Evolutionary conservation across 2,329 filamentous ascomycete species (phyloP).

Genomic region (Sclerotinia minor): DNA sequence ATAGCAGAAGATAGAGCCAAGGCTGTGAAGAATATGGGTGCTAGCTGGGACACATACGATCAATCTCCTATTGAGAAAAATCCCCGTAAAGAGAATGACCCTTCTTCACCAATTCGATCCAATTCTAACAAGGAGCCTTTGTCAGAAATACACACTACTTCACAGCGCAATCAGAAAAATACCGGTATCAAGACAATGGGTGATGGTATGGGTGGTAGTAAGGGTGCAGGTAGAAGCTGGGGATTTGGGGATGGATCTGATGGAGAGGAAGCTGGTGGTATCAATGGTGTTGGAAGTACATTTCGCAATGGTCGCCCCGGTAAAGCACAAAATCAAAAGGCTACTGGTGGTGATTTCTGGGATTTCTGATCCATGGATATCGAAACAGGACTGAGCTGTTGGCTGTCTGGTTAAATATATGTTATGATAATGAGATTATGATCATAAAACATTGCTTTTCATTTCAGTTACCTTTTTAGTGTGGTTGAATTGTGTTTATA

Average conservation of each 20-base stretch:
- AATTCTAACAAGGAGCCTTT: conserved; percentile 12
- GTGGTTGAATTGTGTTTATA: conserved; percentile 3
- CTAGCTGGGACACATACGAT: conserved; percentile 59
- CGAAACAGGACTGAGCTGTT: not conserved
- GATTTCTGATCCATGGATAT: conserved; percentile 38
- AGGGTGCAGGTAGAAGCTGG: conserved; percentile 50
- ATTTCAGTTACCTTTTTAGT: not conserved
- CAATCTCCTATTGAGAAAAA: conserved; percentile 49
- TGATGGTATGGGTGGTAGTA: conserved; percentile 58
- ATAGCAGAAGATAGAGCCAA: conserved; percentile 63
- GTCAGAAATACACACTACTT: conserved; percentile 27
- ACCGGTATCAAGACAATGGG: conserved; percentile 44
- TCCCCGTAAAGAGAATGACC: conserved; percentile 44
- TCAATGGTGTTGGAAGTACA: conserved; percentile 31
- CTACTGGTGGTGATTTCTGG: conserved; percentile 43
- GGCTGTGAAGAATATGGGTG: conserved; percentile 71
- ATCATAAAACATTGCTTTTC: conserved; percentile 10
- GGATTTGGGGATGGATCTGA: conserved; percentile 55
- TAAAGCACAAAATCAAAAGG: conserved; percentile 37
- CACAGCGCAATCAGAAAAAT: conserved; percentile 32
- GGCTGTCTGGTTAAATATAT: not conserved
- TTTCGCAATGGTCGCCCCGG: conserved; percentile 36
- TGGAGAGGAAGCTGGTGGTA: conserved; percentile 43
- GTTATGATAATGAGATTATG: conserved; percentile 23
- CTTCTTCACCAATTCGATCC: conserved; percentile 9